Conservation (phyloP, 2,329 filamentous ascomycete species). For the Fusarium proliferatum region DNA sequence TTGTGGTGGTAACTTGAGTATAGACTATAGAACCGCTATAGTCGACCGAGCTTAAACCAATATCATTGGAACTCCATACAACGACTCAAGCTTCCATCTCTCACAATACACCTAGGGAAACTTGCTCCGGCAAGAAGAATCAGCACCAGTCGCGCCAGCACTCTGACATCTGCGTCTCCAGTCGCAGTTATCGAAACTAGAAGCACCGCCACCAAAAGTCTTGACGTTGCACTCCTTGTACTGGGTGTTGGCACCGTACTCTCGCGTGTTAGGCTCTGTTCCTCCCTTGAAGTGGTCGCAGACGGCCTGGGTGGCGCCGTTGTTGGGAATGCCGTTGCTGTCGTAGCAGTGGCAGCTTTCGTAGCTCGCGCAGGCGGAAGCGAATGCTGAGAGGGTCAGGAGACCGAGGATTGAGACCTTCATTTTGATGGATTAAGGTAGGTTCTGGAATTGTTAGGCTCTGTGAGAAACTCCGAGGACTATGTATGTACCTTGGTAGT, state of each 20-base stretch:
- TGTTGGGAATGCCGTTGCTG: not conserved
- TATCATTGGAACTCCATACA: not conserved
- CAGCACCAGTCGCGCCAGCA: not conserved
- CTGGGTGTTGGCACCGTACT: not conserved
- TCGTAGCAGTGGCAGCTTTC: not conserved
- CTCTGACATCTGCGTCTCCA: not conserved
- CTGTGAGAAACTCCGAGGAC: accelerated
- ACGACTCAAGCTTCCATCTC: not conserved
- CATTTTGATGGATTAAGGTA: not conserved
- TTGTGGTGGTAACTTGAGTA: not conserved
- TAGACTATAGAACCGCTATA: not conserved
- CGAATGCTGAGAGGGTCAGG: not conserved
- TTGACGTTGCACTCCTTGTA: not conserved
- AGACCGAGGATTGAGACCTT: not conserved
- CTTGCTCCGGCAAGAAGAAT: not conserved
- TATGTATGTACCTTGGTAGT: not conserved
- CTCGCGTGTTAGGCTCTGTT: not conserved
- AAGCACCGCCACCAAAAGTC: not conserved
- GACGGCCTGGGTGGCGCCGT: not conserved
- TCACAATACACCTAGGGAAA: not conserved
- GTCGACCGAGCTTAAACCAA: not conserved
- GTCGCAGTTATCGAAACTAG: not conserved
- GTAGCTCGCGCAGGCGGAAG: not conserved
- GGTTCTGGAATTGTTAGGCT: accelerated
- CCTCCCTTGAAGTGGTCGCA: not conserved